A percentile compares a stretch with the other conserved stretches of the same genome.
These are phyloP conservation scores for Elsinoe necatrix DNA, from an alignment of 2,329 filamentous ascomycete species.

Conservation along the genomic window DNA sequence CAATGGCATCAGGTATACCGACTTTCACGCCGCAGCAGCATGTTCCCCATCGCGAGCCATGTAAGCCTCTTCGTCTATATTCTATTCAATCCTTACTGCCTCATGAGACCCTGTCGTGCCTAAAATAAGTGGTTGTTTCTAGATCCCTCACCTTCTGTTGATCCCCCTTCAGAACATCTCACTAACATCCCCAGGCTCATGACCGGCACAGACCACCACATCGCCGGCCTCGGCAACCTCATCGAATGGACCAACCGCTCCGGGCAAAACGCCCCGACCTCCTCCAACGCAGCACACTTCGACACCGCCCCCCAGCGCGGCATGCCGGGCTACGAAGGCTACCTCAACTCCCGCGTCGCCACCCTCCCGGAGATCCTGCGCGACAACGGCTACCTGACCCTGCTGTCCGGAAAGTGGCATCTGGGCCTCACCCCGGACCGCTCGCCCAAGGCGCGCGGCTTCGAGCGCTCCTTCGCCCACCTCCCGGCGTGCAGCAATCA, in stretches of 20 bases:
- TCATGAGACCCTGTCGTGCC: no score
- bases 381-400: conserved; percentile 51
- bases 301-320: conserved; percentile 48
- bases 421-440: conserved; percentile 51
- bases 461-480: conserved; percentile 51
- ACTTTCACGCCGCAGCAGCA: conserved; percentile 57
- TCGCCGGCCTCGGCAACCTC: conserved; percentile 51
- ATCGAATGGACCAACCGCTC: conserved; percentile 50
- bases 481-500: conserved; percentile 53
- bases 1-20: conserved; percentile 50
- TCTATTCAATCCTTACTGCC: no score
- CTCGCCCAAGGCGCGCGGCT: conserved; percentile 49
- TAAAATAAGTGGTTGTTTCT: neutral
- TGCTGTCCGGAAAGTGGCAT: conserved; percentile 58
- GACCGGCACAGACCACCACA: conserved; percentile 56
- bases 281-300: conserved; percentile 37
- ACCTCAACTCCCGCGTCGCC: conserved; percentile 52
- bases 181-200: conserved; percentile 36
- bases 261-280: conserved; percentile 45
- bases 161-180: neutral
- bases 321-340: conserved; percentile 55
- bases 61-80: conserved; percentile 23
- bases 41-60: conserved; percentile 58
- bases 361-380: conserved; percentile 51
- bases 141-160: neutral